Base-by-base conservation (phyloP, 192 early-diverging fungal genomes). In the Rhizophagus sp. region DNA sequence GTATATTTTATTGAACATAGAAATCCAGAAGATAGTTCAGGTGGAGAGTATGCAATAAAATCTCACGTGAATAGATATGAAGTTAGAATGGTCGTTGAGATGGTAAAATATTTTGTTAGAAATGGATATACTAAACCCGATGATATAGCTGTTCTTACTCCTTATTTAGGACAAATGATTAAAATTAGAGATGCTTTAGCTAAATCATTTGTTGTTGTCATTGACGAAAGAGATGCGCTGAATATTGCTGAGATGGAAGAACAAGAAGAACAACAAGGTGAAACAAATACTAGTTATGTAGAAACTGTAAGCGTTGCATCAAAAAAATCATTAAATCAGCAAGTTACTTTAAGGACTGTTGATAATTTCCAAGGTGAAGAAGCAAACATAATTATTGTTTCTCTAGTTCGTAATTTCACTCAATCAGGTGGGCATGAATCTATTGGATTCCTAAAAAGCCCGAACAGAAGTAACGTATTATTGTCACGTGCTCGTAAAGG, bases 401-500 rank as follows among this genome's bases (percentile, higher is more conserved):
- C 85, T 1, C 75, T 86, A 71, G 85, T 86, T 17, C 84, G 86
- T 12, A 85, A 82, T 30, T 24, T 3, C 7, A 68, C 72, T 36
- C 80, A 75, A 15, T 41, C 62, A 2, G 57, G 77, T 15, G 71
- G 76, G 2, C 65, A 79, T 17, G 66, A 71, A 7, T 62, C 80
- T 5, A 90, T 88, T 71, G 90, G 90, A 4, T 91, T 91, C 74
- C 75, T 90, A 44, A 89, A 88, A 72, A 83, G 84, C n/a, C 50
- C 73, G 22, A 91, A 91, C 71, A 86, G 90, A 17, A 84, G 85
- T 3, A 91, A 90, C 39, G 90, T 91, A 4, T 67, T 90, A 10
- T 44, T 90, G 2, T 90, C 89, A 17, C 81, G 90, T 25, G 90
- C 90, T 1, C 72, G 87, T 57, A 88, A 91, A 76, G 90, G 90